Evolutionary conservation across 2,329 filamentous ascomycete species (phyloP).

Genomic region (Fusarium austroafricanum): DNA sequence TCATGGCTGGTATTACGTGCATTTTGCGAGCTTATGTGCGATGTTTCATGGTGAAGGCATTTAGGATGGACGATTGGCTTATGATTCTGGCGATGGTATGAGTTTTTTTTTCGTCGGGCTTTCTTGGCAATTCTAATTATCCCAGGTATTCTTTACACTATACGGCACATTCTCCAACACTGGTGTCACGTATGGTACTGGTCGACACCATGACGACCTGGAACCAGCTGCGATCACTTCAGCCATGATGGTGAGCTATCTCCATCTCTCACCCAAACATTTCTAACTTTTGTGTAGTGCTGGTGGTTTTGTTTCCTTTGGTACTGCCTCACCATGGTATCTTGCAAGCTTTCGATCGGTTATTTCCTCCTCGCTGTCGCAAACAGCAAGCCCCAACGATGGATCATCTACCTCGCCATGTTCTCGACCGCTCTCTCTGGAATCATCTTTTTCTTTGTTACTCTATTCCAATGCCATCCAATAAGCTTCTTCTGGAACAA

Average conservation of each 20-base stretch:
- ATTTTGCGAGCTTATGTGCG: constrained; percentile 51
- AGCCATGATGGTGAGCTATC: constrained; percentile 49
- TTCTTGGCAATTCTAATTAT: constrained; percentile 36
- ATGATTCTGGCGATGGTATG: constrained; percentile 51
- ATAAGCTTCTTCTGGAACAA: constrained; percentile 48
- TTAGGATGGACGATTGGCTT: constrained; percentile 53
- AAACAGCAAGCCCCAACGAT: constrained; percentile 20
- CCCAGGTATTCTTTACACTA: constrained; percentile 40
- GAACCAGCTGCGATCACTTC: constrained; percentile 29
- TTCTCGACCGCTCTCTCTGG: constrained; percentile 45
- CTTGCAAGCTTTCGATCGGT: constrained; percentile 51
- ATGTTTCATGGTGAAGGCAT: constrained; percentile 48
- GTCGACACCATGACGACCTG: constrained; percentile 50
- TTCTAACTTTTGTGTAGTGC: constrained; percentile 23
- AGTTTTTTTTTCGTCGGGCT: neutral
- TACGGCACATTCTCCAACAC: constrained; percentile 28
- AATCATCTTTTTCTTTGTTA: constrained; percentile 49
- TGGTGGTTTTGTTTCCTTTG: constrained; percentile 49
- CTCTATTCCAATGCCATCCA: constrained; percentile 47
- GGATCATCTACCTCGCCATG: constrained; percentile 48
- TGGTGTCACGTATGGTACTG: constrained; percentile 52
- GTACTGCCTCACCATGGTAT: constrained; percentile 44
- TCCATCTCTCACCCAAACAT: neutral
- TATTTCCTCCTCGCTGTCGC: constrained; percentile 51
- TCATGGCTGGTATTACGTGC: constrained; percentile 43